Conservation (phyloP, 805 yeast genomes). For the Candida verbasci region DNA sequence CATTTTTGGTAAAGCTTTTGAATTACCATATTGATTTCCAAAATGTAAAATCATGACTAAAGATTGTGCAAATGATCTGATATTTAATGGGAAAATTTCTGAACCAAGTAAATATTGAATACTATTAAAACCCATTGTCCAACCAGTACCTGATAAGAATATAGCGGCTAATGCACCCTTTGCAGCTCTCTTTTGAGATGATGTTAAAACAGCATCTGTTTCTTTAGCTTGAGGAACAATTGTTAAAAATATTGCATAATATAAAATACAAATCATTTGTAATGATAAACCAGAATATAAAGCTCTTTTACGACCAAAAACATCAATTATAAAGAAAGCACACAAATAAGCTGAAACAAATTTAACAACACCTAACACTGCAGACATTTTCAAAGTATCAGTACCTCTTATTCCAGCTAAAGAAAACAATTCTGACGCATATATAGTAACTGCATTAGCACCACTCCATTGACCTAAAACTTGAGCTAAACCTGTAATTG, state of each 20-base stretch:
- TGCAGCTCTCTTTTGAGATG: slow-evolving; percentile 34
- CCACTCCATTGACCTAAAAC: slow-evolving; percentile 54
- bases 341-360: slow-evolving; percentile 41
- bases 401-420: slow-evolving; percentile 40
- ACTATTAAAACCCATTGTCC: slow-evolving; percentile 56
- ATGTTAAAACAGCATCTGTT: slow-evolving; percentile 19
- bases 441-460: slow-evolving; percentile 49
- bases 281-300: slow-evolving; percentile 43
- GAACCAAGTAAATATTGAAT: slow-evolving; percentile 50
- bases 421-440: slow-evolving; percentile 47
- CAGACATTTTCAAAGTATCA: slow-evolving; percentile 42
- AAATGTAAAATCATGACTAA: slow-evolving; percentile 51
- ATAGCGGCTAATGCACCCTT: slow-evolving; percentile 46
- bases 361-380: slow-evolving; percentile 49
- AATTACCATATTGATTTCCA: slow-evolving; percentile 50
- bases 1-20: slow-evolving; percentile 49
- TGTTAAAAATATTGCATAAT: slow-evolving; percentile 42
- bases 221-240: slow-evolving; percentile 41
- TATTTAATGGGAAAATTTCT: slow-evolving; percentile 48
- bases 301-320: slow-evolving; percentile 45
- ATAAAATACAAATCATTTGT: slow-evolving; percentile 40
- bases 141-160: slow-evolving; percentile 46
- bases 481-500: slow-evolving; percentile 38
- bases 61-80: slow-evolving; percentile 45
- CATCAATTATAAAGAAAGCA: slow-evolving; percentile 50